Evolutionary conservation across 192 early-diverging fungal genomes (phyloP).

Genomic region (Coemansia sp.): DNA sequence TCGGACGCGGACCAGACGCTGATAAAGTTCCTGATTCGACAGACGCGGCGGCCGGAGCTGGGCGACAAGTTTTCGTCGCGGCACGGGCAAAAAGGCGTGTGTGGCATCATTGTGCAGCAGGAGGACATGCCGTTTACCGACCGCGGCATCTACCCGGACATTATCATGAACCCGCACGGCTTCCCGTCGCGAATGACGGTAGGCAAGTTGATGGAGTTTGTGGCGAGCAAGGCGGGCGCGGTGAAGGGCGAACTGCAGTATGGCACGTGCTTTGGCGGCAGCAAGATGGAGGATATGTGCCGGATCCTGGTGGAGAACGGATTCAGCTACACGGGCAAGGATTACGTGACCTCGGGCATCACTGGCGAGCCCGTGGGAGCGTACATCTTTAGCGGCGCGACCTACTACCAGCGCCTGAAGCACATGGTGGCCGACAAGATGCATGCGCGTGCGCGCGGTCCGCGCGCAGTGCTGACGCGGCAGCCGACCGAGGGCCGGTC

Average conservation of each 20-base stretch:
- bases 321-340: constrained; percentile 95
- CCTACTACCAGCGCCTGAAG: constrained; percentile 97
- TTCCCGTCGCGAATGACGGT: constrained; percentile 99
- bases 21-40: constrained; percentile 84
- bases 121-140: constrained; percentile 98
- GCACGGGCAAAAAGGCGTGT: constrained; percentile 97
- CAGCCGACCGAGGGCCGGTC: constrained; percentile 98
- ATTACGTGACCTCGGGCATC: constrained; percentile 87
- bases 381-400: constrained; percentile 95
- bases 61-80: constrained; percentile 98
- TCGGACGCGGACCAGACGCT: constrained; percentile 89
- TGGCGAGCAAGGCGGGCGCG: constrained; percentile 94
- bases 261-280: constrained; percentile 93
- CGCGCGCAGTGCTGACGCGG: constrained; percentile 83
- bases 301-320: constrained; percentile 86
- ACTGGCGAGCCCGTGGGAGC: constrained; percentile 88
- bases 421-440: constrained; percentile 99
- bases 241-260: constrained; percentile 89
- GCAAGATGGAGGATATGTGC: constrained; percentile 96
- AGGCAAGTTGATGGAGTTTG: constrained; percentile 97
- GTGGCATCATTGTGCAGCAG: constrained; percentile 93
- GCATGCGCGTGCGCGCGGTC: constrained; percentile 90
- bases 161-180: constrained; percentile 99
- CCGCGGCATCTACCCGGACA: constrained; percentile 84
- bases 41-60: constrained; percentile 91